Conservation (phyloP, 768 basidiomycete species). For the Lactifluus pinguis region DNA sequence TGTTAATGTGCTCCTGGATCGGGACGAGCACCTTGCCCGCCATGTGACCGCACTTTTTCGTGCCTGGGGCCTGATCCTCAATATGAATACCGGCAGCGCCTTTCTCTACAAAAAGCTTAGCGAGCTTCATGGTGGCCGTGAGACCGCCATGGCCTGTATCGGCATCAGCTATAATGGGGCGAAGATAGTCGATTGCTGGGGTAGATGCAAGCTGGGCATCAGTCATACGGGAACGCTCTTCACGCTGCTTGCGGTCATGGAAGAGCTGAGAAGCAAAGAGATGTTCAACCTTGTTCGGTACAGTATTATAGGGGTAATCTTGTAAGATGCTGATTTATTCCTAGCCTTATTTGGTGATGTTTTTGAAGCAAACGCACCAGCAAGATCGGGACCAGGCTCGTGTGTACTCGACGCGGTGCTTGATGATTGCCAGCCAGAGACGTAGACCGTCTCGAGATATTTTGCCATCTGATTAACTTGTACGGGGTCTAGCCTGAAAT, state of each 20-base stretch:
- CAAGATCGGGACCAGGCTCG: conserved; percentile 97
- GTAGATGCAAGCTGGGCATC: conserved; percentile 63
- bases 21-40: conserved; percentile 96
- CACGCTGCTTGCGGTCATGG: conserved; percentile 96
- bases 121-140: conserved; percentile 97
- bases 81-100: conserved; percentile 97
- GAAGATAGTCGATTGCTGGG: conserved; percentile 78
- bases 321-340: background rate
- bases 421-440: conserved; percentile 93
- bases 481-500: conserved; percentile 84
- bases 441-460: conserved; percentile 96
- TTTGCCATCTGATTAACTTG: conserved; percentile 99
- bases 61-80: conserved; percentile 96
- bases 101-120: conserved; percentile 98
- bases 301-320: conserved; percentile 99
- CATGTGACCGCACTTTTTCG: conserved; percentile 95
- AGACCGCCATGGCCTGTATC: conserved; percentile 98
- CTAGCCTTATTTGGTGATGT: background rate
- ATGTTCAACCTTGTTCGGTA: conserved; percentile 98
- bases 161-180: conserved; percentile 92
- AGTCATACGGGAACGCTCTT: conserved; percentile 61
- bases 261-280: conserved; percentile 97
- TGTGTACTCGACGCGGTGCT: conserved; percentile 90
- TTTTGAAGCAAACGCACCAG: conserved; percentile 43
- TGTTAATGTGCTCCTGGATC: conserved; percentile 95